Evolutionary conservation across 2,329 filamentous ascomycete species (phyloP), one percentile per base, ranked within the genome.

Genomic region (Zymoseptoria ardabiliae): DNA sequence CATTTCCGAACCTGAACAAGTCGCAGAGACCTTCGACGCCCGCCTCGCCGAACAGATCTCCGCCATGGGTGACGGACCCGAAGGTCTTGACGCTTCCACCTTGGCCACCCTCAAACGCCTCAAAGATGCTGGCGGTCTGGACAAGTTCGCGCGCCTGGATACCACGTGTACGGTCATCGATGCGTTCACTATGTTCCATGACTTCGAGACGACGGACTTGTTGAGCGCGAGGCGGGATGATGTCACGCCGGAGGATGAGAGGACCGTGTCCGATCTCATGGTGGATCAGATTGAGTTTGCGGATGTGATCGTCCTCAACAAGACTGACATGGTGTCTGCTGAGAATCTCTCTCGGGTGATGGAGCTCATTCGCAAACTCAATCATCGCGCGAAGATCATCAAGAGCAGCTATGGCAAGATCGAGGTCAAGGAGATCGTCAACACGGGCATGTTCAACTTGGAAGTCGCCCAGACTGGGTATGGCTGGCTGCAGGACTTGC

Each of bases 201-300:
- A 89, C 69, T 90, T 91, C 68, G 82, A 87, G 65, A 90, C 88
- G 0, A 78, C 80, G 1, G 85, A 90, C 59, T 80, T 90, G 13
- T 73, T 90, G 0, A 86, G 85, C 0, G 81, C 84, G 21, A 80
- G 87, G 1, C 84, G 82, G 58, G 78, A 79, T 1, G 79, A 85
- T 4, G 84, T 87, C 25, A 82, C 4, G 71, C 82, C 68, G 0
- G 87, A 90, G 64, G 88, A 91, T 61, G 86, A 91, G 64, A 77
- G 87, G 0, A 90, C 86, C 0, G 87, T 91, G 2, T 89, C 86
- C 0, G 87, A 90, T 64, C 78, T 91, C 0, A 88, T 90, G 80
- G 86, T 89, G 0, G 87, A 90, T 65, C 87, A 90, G 67, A 88
- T 90, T 60, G 88, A 91, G 72, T 91, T 91, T 65, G 86, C 87